Conservation (phyloP, 2,329 filamentous ascomycete species). For the Colletotrichum euphorbiae region DNA sequence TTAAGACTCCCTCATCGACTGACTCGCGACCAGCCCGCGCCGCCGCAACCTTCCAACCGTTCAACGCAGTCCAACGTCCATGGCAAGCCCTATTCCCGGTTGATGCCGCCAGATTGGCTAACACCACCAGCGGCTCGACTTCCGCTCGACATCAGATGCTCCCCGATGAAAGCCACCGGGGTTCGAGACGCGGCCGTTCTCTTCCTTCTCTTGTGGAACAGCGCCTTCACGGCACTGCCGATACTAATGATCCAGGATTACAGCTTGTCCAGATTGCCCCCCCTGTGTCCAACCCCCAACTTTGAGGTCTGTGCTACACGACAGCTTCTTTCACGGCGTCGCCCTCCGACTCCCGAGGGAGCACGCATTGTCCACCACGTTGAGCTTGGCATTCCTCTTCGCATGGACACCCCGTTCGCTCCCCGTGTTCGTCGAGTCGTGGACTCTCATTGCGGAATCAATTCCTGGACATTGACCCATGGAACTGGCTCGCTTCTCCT, state of each 20-base stretch:
- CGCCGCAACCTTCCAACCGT: no score
- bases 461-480: constrained; percentile 5
- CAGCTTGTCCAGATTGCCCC: neutral
- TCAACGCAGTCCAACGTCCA: neutral
- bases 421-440: constrained; percentile 11
- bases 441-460: neutral
- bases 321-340: neutral
- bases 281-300: constrained; percentile 17
- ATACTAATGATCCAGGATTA: no score
- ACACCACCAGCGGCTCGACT: constrained; percentile 13
- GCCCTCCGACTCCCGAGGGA: neutral
- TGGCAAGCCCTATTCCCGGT: constrained; percentile 17
- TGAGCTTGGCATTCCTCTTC: constrained; percentile 7
- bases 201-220: neutral
- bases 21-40: constrained; percentile 21
- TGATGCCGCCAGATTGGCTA: no score
- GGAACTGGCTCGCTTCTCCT: constrained; percentile 3
- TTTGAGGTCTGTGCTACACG: constrained; percentile 13
- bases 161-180: constrained; percentile 1
- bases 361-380: constrained; percentile 11
- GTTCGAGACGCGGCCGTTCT: constrained; percentile 13
- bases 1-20: constrained; percentile 18
- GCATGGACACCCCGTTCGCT: neutral
- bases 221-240: no score
- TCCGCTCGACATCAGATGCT: constrained; percentile 15